Percentiles rank a stretch among this genome's conserved stretches.
phyloP scores from a whole-genome alignment of 208 protist species.

The Leishmania lainsoni region DNA sequence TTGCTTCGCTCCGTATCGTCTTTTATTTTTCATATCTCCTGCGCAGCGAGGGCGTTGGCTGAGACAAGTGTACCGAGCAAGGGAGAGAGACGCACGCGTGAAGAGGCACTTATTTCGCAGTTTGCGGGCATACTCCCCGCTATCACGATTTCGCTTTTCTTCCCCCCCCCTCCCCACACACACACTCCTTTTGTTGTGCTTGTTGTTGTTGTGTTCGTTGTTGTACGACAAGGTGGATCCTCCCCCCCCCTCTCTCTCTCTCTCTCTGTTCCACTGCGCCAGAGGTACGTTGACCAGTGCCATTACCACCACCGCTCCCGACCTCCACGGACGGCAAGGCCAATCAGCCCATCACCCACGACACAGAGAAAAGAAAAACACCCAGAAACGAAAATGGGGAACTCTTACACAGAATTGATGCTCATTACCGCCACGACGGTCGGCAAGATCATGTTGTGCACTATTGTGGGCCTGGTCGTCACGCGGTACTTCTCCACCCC shows the following conservation, averaged over 20 bases:
- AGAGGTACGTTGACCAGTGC: background rate
- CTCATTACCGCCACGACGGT: slow-evolving; percentile 60
- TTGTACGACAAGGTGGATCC: background rate
- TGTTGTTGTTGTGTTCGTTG: background rate
- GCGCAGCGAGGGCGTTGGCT: background rate
- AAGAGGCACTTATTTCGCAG: background rate
- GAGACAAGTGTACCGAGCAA: background rate
- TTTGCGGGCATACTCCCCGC: background rate
- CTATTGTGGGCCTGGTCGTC: slow-evolving; percentile 52
- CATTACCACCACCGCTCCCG: background rate
- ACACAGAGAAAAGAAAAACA: background rate
- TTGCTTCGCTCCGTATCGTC: background rate
- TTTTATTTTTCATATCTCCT: background rate
- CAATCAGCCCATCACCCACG: background rate
- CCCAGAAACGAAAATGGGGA: slow-evolving; percentile 27
- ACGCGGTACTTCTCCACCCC: slow-evolving; percentile 44
- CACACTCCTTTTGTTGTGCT: too few relatives aligned
- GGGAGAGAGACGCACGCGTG: too few relatives aligned
- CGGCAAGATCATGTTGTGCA: slow-evolving; percentile 63
- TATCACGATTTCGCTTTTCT: background rate
- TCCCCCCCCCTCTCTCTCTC: background rate
- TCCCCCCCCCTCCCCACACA: slow-evolving; percentile 8
- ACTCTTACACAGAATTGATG: slow-evolving; percentile 42
- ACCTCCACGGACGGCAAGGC: background rate
- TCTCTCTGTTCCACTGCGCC: background rate